Evolutionary conservation across 2,329 filamentous ascomycete species (phyloP).

Genomic region (Zalaria obscura): DNA sequence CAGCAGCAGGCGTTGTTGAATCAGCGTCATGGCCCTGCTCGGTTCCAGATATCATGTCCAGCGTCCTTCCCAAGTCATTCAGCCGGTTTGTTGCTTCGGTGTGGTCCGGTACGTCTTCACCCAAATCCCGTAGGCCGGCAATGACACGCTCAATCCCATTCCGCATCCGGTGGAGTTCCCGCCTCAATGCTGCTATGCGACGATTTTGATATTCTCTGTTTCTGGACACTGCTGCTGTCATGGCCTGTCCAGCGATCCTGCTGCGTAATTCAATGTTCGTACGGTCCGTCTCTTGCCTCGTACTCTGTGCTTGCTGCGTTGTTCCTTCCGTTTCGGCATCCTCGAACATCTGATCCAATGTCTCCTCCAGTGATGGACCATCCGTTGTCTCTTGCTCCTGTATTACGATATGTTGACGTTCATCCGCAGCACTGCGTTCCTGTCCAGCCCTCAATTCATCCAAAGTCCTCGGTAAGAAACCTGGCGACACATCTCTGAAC

Average conservation of each 20-base stretch:
- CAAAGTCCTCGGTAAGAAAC: constrained; percentile 30
- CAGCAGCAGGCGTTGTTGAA: not conserved
- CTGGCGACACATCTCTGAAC: constrained; percentile 30
- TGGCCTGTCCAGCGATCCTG: no score
- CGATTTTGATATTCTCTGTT: constrained; percentile 20
- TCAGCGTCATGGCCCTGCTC: not conserved
- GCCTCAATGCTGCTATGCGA: constrained; percentile 20
- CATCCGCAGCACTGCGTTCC: constrained; percentile 14
- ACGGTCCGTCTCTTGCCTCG: not conserved
- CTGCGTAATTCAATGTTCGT: no score
- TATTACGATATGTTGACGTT: constrained; percentile 6
- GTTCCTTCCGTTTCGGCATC: constrained; percentile 14
- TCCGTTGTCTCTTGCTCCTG: constrained; percentile 4
- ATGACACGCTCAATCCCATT: constrained; percentile 23
- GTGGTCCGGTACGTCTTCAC: constrained; percentile 19
- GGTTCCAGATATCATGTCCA: constrained; percentile 12
- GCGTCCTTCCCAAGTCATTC: constrained; percentile 13
- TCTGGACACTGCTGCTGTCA: constrained; percentile 3
- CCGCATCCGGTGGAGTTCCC: constrained; percentile 22
- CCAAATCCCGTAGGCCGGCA: constrained; percentile 19
- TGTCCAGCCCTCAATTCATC: constrained; percentile 26
- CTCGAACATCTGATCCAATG: constrained; percentile 18
- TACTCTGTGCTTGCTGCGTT: not conserved
- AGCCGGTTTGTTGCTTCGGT: constrained; percentile 15
- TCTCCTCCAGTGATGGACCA: constrained; percentile 17